Percentiles rank a stretch among this genome's conserved stretches.
Conservation (phyloP, 306 rosid species). For the Inga laurina region DNA sequence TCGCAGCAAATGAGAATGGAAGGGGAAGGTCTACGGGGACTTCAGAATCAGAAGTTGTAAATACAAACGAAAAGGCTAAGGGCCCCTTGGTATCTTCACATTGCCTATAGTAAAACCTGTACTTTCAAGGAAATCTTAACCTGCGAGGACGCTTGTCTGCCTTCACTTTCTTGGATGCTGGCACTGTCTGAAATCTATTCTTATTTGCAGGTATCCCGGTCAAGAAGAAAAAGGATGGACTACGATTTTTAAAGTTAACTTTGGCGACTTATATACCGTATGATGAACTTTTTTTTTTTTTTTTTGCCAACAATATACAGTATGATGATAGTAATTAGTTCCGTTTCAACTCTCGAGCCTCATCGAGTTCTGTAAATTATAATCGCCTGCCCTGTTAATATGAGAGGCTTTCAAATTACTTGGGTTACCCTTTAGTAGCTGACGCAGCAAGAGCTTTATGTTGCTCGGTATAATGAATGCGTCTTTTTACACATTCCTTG, state of each 20-base stretch:
- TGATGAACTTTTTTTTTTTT: neutral
- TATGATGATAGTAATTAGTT: conserved; percentile 4
- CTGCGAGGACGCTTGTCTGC: neutral
- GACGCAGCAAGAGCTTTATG: neutral
- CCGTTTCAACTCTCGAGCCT: neutral
- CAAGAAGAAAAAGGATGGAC: conserved; percentile 31
- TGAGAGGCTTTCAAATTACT: neutral
- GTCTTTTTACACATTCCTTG: neutral
- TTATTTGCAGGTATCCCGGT: conserved; percentile 36
- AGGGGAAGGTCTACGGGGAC: conserved; percentile 37
- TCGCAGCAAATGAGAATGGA: conserved; percentile 41
- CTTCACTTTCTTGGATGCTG: neutral
- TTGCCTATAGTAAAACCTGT: conserved; percentile 6
- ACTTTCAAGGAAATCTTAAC: neutral
- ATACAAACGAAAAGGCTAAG: conserved; percentile 38
- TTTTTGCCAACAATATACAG: neutral
- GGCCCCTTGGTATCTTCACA: conserved; percentile 25
- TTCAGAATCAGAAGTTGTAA: conserved; percentile 51
- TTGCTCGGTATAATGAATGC: neutral
- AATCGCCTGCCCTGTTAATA: neutral
- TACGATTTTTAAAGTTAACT: neutral
- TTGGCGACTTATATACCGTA: neutral
- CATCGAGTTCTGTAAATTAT: conserved; percentile 28
- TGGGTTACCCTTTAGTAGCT: neutral
- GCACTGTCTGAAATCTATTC: conserved; percentile 25